phyloP scores from a whole-genome alignment of 139 green algal species.

The Eudorina sp. region DNA sequence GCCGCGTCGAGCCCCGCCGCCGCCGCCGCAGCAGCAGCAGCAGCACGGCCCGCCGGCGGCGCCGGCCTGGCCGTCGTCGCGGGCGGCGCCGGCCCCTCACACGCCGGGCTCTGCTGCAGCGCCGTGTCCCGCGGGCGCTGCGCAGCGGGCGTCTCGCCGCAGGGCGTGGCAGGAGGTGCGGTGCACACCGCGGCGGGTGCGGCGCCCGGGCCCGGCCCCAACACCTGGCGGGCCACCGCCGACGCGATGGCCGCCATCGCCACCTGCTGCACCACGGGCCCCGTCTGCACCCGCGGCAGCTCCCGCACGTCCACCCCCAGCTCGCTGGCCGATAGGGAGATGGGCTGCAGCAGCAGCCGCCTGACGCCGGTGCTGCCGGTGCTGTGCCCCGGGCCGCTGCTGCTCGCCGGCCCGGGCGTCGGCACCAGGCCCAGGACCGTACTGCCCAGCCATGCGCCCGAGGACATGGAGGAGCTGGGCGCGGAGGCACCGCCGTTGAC shows the following conservation, averaged over 20 bases:
- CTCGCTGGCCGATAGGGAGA: not conserved
- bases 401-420: not conserved
- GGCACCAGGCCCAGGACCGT: not conserved
- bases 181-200: no score
- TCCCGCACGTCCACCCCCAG: not conserved
- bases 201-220: no score
- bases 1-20: no score
- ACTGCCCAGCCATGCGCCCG: not conserved
- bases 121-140: no score
- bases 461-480: constrained; percentile 2
- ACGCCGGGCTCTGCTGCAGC: no score
- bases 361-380: not conserved
- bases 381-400: not conserved
- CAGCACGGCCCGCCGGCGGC: no score
- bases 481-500: not conserved
- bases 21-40: not conserved
- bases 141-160: no score
- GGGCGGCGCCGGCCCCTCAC: no score
- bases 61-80: no score
- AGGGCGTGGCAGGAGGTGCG: no score
- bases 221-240: not conserved
- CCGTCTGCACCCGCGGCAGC: constrained; percentile 8
- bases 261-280: not conserved
- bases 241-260: not conserved
- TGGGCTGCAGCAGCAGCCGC: constrained; percentile 6